Percentiles rank a stretch among this genome's conserved stretches.
These are phyloP conservation scores for Stentor coeruleus DNA, from an alignment of 73 alveolate species.

Conservation along the genomic window DNA sequence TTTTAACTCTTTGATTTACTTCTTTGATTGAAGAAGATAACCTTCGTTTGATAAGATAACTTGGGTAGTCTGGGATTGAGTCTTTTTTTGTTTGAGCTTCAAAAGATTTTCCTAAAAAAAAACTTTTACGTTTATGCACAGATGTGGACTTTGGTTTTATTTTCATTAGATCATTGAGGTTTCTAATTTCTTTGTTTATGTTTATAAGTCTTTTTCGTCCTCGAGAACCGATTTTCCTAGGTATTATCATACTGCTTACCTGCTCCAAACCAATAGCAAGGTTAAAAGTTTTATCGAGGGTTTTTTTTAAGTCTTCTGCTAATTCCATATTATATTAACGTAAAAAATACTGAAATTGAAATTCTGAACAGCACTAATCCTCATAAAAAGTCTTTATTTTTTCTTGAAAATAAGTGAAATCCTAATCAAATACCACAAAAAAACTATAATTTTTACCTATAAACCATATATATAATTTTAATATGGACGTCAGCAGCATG, in stretches of 20 bases:
- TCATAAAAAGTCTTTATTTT: too few species aligned
- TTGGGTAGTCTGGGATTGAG: background rate
- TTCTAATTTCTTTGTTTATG: background rate
- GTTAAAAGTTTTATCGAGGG: background rate
- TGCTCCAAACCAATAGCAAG: background rate
- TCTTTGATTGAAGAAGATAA: background rate
- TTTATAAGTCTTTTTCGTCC: background rate
- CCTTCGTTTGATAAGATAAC: background rate
- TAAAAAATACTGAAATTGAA: too few species aligned
- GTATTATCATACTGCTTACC: background rate
- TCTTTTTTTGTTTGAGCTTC: too few species aligned
- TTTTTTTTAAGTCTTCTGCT: background rate
- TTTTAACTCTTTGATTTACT: background rate
- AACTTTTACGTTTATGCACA: background rate
- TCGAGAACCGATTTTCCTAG: background rate
- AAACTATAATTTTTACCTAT: too few species aligned
- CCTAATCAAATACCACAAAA: too few species aligned
- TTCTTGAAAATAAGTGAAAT: too few species aligned
- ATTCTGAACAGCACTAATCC: too few species aligned
- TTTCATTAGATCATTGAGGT: background rate
- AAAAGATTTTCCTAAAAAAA: background rate
- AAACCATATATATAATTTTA: too few species aligned
- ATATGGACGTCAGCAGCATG: too few species aligned
- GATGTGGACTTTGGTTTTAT: background rate
- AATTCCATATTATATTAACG: slow-evolving; percentile 9